Evolutionary conservation across 2,329 filamentous ascomycete genomes (phyloP), one percentile per base, ranked within the genome.

Genomic region (Ascochyta rabiei): DNA sequence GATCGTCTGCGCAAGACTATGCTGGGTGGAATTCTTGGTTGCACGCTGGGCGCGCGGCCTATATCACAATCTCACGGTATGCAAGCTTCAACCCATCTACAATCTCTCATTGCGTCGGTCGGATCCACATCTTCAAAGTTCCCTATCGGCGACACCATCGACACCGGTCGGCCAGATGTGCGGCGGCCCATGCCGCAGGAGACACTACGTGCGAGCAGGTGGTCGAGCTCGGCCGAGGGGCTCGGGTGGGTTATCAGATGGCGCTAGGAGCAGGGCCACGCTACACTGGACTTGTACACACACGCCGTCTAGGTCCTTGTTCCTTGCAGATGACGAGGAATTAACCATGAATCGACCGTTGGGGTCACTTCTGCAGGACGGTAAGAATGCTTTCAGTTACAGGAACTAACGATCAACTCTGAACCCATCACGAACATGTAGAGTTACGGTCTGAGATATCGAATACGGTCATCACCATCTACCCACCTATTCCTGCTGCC

Each of bases 401-500:
- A 12, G 12, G 5, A 15, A 4, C 1, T 13, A 3, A 9, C 12
- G 2, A 13, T 30, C 28, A 30, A 4, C 26, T 28, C 9, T 10
- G 7, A 28, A 10, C 12, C 8, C 26, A 10, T 28, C 26, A 9
- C 26, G 8, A 30, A 6, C 28, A 30, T 4, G 10, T 13, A 4
- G 3, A 15, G 28, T 23, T 10, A 30, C 28, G 12, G 12, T 13
- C 28, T 18, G n/a, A 7, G 16, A 16, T 21, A 18, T 39, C 12
- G 10, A 39, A 10, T 6, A 39, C 15, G 19, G 7, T 43, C 15
- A 15, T 21, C 12, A 6, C 12, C 15, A 33, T 33, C 16, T 33
- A 28, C 3, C 6, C 19, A 49, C n/a, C 69, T 56, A 6, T 76
- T n/a, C 76, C 50, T 78, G 75, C 2, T 76, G 74, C 57, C 79